A percentile compares a stretch with the other conserved stretches of the same genome.
Evolutionary conservation across 2,329 filamentous ascomycete species (phyloP).

Genomic region (Fusarium sp.): DNA sequence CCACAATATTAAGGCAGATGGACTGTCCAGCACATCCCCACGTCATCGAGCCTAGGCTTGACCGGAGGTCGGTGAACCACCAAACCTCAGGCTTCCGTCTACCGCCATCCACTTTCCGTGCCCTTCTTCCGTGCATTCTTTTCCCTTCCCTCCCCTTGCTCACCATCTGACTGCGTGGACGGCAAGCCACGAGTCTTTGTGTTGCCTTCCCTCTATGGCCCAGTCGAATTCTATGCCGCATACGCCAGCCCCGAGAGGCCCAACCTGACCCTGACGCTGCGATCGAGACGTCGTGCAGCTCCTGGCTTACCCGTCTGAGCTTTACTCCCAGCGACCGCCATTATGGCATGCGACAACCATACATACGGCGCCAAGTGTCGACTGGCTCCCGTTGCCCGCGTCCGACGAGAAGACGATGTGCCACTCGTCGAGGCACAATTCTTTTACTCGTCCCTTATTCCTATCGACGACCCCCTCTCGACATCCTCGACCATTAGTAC

Average conservation of each 20-base stretch:
- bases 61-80: slow-evolving; percentile 27
- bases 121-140: neutral
- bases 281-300: slow-evolving; percentile 1
- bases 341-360: slow-evolving; percentile 54
- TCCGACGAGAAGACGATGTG: slow-evolving; percentile 57
- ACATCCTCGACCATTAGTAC: slow-evolving; percentile 65
- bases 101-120: neutral
- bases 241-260: slow-evolving; percentile 29
- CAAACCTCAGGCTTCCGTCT: slow-evolving; percentile 11
- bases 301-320: slow-evolving; percentile 1
- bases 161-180: slow-evolving; percentile 11
- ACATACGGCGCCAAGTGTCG: slow-evolving; percentile 72
- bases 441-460: slow-evolving; percentile 85
- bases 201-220: slow-evolving; percentile 35
- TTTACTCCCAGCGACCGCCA: slow-evolving; percentile 13
- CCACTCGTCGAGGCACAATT: slow-evolving; percentile 78
- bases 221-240: slow-evolving; percentile 21
- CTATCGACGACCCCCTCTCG: slow-evolving; percentile 90
- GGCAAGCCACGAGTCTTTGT: slow-evolving; percentile 4
- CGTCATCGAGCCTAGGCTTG: slow-evolving; percentile 32
- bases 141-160: neutral
- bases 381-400: slow-evolving; percentile 59
- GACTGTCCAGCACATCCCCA: slow-evolving; percentile 19
- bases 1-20: slow-evolving; percentile 34
- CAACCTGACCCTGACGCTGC: slow-evolving; percentile 20